Conservation (phyloP, 164 flowering plant species). For the Cinnamomum chago region DNA sequence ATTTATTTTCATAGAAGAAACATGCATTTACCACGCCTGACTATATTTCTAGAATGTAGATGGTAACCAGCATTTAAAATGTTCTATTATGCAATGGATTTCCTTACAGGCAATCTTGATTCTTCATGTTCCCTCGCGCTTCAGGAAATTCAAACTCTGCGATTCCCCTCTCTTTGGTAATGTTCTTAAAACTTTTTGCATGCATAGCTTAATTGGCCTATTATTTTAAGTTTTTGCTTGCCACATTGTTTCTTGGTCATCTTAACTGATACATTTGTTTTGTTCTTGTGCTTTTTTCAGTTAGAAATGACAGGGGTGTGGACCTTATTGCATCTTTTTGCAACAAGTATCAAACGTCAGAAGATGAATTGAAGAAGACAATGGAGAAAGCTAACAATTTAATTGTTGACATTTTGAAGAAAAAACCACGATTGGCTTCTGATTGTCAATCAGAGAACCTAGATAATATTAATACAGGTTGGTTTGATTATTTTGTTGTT, state of each 20-base stretch:
- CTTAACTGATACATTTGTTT: not conserved
- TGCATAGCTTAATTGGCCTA: not conserved
- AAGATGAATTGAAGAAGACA: conserved; percentile 70
- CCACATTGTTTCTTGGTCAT: conserved; percentile 1
- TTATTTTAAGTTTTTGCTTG: not conserved
- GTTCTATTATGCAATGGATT: conserved; percentile 10
- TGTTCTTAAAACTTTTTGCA: conserved; percentile 7
- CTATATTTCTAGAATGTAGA: not conserved
- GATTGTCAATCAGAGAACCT: conserved; percentile 54
- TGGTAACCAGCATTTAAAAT: not conserved
- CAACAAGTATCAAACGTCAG: conserved; percentile 71
- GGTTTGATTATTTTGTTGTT: not conserved
- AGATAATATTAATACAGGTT: conserved; percentile 60
- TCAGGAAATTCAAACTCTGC: conserved; percentile 56
- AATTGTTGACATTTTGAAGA: conserved; percentile 63
- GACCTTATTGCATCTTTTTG: conserved; percentile 86
- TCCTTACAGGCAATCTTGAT: conserved; percentile 75
- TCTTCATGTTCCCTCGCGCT: conserved; percentile 73
- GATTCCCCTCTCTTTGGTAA: conserved; percentile 68
- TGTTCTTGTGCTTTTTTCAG: conserved; percentile 34
- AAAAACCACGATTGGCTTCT: conserved; percentile 56
- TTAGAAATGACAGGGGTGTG: conserved; percentile 57
- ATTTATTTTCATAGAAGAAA: not conserved
- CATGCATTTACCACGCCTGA: not conserved
- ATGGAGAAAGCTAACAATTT: conserved; percentile 68